phyloP scores from a whole-genome alignment of 495 filamentous ascomycete species.

The Aspergillus incahuasiensis region DNA sequence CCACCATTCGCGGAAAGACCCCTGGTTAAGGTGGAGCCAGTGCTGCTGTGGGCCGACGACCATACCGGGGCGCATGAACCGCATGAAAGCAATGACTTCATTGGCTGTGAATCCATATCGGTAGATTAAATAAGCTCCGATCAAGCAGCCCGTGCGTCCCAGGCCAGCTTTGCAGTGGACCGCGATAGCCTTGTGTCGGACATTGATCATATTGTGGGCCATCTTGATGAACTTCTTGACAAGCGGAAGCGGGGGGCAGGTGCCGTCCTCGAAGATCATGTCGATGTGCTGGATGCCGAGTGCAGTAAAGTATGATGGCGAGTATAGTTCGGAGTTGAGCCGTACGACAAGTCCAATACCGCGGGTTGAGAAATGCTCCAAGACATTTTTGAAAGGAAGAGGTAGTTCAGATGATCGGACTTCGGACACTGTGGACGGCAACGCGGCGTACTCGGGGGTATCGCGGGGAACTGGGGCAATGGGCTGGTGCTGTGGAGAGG shows the following conservation, averaged over 20 bases:
- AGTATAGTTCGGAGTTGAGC: conserved; percentile 93
- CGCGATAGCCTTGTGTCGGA: conserved; percentile 81
- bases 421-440: conserved; percentile 64
- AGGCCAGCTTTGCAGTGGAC: conserved; percentile 98
- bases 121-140: conserved; percentile 97
- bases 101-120: conserved; percentile 97
- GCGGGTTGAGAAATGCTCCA: conserved; percentile 78
- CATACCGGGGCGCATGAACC: conserved; percentile 99
- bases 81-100: conserved; percentile 97
- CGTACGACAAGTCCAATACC: conserved; percentile 91
- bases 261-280: conserved; percentile 99
- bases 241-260: conserved; percentile 79
- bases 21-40: conserved; percentile 97
- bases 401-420: conserved; percentile 63
- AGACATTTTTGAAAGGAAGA: conserved; percentile 87
- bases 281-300: conserved; percentile 93
- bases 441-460: conserved; percentile 63
- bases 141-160: conserved; percentile 92
- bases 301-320: conserved; percentile 88
- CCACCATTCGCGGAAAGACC: conserved; percentile 97
- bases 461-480: conserved; percentile 61
- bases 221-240: conserved; percentile 92
- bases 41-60: conserved; percentile 99
- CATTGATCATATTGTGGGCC: conserved; percentile 87
- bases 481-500: conserved; percentile 82